Base-by-base conservation (phyloP, 495 filamentous ascomycete species). In the Podospora didyma region DNA sequence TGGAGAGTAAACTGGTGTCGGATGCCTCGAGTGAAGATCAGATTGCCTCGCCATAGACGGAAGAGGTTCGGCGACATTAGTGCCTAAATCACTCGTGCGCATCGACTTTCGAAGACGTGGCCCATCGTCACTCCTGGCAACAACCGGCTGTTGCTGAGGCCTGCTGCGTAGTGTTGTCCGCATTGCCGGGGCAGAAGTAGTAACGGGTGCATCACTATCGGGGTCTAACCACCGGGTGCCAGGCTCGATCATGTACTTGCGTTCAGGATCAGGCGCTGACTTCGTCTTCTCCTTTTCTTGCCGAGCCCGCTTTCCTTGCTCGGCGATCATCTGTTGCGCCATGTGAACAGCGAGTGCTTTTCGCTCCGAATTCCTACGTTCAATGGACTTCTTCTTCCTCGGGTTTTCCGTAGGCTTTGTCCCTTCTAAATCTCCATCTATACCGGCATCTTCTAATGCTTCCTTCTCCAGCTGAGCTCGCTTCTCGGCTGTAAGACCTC, bases 401-500 rank as follows among this genome's bases (percentile, higher is more conserved):
- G 65, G 63, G 51, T 64, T 68, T 2, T 58, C 46, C 46, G 68
- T 62, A 28, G 60, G 60, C 47, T 58, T 61, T 21, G 57, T 49
- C 12, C 76, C 71, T 54, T 80, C 75, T 20, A 65, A 51, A 47
- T 81, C 74, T 2, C 65, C 73, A 7, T 77, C 71, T 3, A 74
- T 70, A 1, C 75, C 77, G 10, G 74, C 79, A 35, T 77, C 75
- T 53, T 77, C 74, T 10, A 67, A 39, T 24, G 82, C 80, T 58
- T 84, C 80, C 14, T 67, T 70, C 58, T 86, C 83, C 16, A 87
- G 68, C 59, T 83, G 75, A 14, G 75, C 69, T 55, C 81, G 79
- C 64, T 78, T 78, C 41, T 84, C 77, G 17, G 77, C 73, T 34
- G 75, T 82, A n/a, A 89, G 69, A 37, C 78, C 78, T 42, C 75